Base-by-base conservation (phyloP, 2,329 filamentous ascomycete genomes). In the Fusarium sp. region DNA sequence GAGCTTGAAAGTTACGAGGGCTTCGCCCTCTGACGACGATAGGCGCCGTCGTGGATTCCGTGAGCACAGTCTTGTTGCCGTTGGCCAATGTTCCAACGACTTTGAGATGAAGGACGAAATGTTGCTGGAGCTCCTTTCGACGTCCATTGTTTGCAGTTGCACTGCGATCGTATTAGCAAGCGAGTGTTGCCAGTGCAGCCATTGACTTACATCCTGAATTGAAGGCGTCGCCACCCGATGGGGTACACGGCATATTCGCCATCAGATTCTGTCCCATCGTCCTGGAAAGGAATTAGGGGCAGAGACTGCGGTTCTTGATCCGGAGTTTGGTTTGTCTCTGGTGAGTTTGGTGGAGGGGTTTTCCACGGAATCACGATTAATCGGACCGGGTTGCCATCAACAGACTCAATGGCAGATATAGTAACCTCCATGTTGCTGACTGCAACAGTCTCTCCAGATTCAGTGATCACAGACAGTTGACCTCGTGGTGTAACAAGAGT, bases 281-380 rank as follows among this genome's bases (percentile, higher is more conserved):
- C 89, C 45, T 90, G 88, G 77, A 90, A 90, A 10, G 89, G 89
- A 56, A 91, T 89, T 70, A 98, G 84, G 2, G 94, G 94, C 67
- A 98, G 91, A 3, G 94, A 89, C 1, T 93, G 90, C 10, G 96
- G 96, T 81, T 98, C 96, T 79, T 96, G 95, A 80, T 98, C 96
- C 1, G 86, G 86, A 4, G 85, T 85, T 70, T 92, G 89, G 70
- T 84, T 87, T 66, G 91, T 86, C 73, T 92, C 90, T n/a, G 90
- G 88, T 8, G 91, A 90, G 82, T 92, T 94, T 57, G 93, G 94
- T 34, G 93, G 94, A 3, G 95, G 95, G 5, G 95, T 98, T 86
- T 98, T 98, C 96, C 96, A 98, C 2, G 96, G 96, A 68, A 98
- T 97, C 13, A 96, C 96, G 72, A 98, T 98, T 71, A 98, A 91